These are phyloP conservation scores for Aspergillus neoniger DNA, from an alignment of 2,329 filamentous ascomycete genomes.

Conservation along the genomic window DNA sequence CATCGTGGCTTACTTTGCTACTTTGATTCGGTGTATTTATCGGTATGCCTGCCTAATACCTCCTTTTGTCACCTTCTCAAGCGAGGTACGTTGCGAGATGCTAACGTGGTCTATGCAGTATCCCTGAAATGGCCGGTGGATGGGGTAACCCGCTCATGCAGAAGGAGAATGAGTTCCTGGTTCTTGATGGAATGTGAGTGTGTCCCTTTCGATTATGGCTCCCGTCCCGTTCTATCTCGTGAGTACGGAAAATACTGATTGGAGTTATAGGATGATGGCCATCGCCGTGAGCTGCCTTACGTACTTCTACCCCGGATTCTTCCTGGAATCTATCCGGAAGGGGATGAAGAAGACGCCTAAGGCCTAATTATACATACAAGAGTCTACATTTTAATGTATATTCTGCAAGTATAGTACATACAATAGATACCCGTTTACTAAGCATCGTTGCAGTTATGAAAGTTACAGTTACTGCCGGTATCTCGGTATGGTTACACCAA, in stretches of 20 bases:
- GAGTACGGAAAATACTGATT: not conserved
- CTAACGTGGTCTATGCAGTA: conserved; percentile 30
- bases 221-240: not conserved
- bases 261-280: conserved; percentile 46
- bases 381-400: not conserved
- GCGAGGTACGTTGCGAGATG: too few relatives aligned
- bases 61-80: too few relatives aligned
- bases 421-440: not conserved
- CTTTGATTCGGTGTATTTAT: conserved; percentile 48
- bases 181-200: conserved; percentile 52
- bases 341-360: conserved; percentile 23
- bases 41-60: conserved; percentile 31
- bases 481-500: too few relatives aligned
- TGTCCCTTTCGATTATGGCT: not conserved
- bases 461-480: too few relatives aligned
- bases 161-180: conserved; percentile 50
- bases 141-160: conserved; percentile 52
- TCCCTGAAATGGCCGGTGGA: conserved; percentile 54
- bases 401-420: not conserved
- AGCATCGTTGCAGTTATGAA: not conserved
- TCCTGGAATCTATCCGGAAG: conserved; percentile 40
- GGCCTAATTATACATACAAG: conserved; percentile 9
- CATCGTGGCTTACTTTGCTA: conserved; percentile 41
- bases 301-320: conserved; percentile 49
- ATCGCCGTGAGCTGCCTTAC: conserved; percentile 45